These are phyloP conservation scores for Thecaphora thlaspeos DNA, from an alignment of 1,284 basidiomycete species.

Conservation along the genomic window DNA sequence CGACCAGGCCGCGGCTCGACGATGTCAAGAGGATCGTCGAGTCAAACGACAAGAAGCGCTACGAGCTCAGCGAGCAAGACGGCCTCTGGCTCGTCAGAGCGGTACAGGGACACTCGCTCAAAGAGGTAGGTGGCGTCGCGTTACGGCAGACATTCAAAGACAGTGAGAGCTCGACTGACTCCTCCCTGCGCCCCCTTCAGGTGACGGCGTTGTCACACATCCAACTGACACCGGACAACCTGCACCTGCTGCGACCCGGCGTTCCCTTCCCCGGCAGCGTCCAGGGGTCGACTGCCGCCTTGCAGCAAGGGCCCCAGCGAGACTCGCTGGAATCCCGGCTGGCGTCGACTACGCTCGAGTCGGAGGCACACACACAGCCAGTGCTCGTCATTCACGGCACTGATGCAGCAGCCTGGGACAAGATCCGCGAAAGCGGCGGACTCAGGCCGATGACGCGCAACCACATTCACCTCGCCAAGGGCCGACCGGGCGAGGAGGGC, in stretches of 20 bases:
- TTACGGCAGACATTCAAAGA: too few species aligned
- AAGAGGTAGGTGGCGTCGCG: constrained; percentile 61
- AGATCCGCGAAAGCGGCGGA: constrained; percentile 62
- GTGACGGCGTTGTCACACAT: constrained; percentile 31
- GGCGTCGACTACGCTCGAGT: constrained; percentile 3
- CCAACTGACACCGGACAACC: constrained; percentile 25
- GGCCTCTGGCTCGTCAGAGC: constrained; percentile 69
- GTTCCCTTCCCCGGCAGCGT: constrained; percentile 1
- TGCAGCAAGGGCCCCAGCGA: too few species aligned
- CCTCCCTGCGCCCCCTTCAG: background rate
- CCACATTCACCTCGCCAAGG: constrained; percentile 82
- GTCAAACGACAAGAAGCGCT: constrained; percentile 51
- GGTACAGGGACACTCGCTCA: constrained; percentile 86
- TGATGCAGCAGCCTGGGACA: constrained; percentile 60
- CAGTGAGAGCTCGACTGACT: too few species aligned
- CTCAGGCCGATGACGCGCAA: constrained; percentile 81
- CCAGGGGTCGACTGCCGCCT: too few species aligned
- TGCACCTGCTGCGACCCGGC: constrained; percentile 14
- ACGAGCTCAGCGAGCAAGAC: constrained; percentile 35
- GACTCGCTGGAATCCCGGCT: constrained; percentile 1
- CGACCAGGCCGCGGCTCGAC: constrained; percentile 12
- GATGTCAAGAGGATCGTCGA: constrained; percentile 40
- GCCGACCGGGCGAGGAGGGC: constrained; percentile 63
- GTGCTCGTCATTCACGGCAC: constrained; percentile 50
- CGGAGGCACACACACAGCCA: background rate